Base-by-base conservation (phyloP, 75 land plant genomes). In the Gnetum montanum region DNA sequence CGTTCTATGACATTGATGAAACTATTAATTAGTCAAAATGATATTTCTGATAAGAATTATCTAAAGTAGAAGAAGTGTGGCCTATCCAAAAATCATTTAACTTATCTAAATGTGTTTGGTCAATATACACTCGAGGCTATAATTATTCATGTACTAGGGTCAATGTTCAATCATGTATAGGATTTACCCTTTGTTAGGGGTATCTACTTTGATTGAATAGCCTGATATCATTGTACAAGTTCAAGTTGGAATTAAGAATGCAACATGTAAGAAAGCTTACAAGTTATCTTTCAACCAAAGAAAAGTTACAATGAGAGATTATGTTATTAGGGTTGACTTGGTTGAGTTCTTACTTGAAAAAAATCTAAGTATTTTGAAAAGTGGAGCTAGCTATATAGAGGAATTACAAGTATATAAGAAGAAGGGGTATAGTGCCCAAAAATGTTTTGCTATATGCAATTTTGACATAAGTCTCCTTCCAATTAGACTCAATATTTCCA, bases 261-360 rank as follows among this genome's bases (percentile, higher is more conserved):
- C 3, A 0, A 6, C 0, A 0, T 15, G 16, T 27, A 13, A 24
- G 27, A 29, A 47, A 1, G 11, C 2, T 47, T 12, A 8, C 13
- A 47, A 49, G 31, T 26, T 28, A 49, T 26, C 29, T 27, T 13
- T 12, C 31, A 28, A 13, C 16, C 12, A 13, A 30, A 16, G 22
- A 2, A 50, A 50, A 50, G 29, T 31, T 8, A 31, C 33, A 30
- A 50, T 33, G 31, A 49, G 34, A 30, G 0, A 7, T 30, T 23
- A 56, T 35, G 58, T 8, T 24, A 56, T 56, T 0, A 28, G 58
- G 8, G 19, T 24, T 8, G 1, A 8, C 15, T 37, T 56, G 43
- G 28, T 56, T 1, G 58, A 56, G 58, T 56, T 56, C 4, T 4
- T 56, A 43, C 10, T 56, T 4, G 58, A 56, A 12, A 56, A 4